Evolutionary conservation across 345 rosid genomes (phyloP), one percentile per base, ranked within the genome.

Genomic region (Erucastrum elatum): DNA sequence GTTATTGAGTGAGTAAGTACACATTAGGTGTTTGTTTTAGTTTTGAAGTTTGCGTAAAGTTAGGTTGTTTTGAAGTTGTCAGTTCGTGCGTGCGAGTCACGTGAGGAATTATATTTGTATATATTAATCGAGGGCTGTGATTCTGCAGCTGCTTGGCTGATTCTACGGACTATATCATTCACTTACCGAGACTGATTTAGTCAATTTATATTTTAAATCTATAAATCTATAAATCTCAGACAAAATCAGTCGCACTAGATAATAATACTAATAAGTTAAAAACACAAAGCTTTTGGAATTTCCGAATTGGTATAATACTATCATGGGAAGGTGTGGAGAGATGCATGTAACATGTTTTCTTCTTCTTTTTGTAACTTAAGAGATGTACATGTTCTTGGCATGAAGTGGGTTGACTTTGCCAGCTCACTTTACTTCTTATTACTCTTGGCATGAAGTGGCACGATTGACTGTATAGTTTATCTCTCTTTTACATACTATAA

Each of bases 61-160:
- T 66, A n/a, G 70, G 3, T 49, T 61, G 46, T 61, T 31, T 25
- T 3, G 6, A 46, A 70, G 5, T 51, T 71, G 76, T 71, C 46
- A 66, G 75, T 37, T 53, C 62, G 66, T 67, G 68, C 75, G 66
- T 59, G 76, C 56, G 68, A 39, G 44, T 39, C 44, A 39, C 44
- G 10, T 39, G 44, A 39, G 44, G 44, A 8, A 39, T 39, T 39
- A 39, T 39, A 39, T 39, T 8, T 3, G 11, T 44, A 44, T 11
- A 44, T 44, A 39, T 39, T 44, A 82, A 81, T 64, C 82, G 75
- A 86, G 79, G 51, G n/a, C 1, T 84, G 84, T 81, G 44, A 39
- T 72, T 39, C 34, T 8, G 21, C 21, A 21, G 21, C 21, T 21
- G 16, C 41, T 12, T 49, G 82, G 31, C 66, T 41, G 69, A 61